Conservation (phyloP, 164 flowering plant genomes). For the Sextonia rubra region DNA sequence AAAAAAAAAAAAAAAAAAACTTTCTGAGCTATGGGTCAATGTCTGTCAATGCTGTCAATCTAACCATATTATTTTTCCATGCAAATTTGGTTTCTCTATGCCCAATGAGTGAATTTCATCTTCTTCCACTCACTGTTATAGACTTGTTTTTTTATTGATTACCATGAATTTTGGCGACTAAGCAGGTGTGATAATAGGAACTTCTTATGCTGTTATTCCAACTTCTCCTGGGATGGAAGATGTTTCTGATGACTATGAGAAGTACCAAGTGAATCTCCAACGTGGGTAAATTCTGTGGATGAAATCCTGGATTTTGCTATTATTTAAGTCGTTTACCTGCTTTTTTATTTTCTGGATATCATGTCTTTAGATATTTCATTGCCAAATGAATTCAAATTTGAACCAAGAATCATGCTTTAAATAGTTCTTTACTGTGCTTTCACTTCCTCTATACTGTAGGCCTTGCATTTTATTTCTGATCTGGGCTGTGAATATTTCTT, state of each 20-base stretch:
- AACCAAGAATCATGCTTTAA: too few species aligned
- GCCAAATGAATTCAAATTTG: not conserved
- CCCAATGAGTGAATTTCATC: not conserved
- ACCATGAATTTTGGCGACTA: conserved; percentile 4
- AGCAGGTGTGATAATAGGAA: conserved; percentile 60
- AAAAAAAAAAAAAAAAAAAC: too few species aligned
- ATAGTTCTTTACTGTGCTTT: not conserved
- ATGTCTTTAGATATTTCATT: not conserved
- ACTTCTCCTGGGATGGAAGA: conserved; percentile 42
- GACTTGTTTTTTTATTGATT: not conserved
- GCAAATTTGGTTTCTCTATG: not conserved
- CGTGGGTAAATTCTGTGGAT: conserved; percentile 21
- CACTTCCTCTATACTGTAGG: not conserved
- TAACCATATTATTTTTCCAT: not conserved
- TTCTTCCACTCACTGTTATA: not conserved
- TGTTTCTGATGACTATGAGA: conserved; percentile 39
- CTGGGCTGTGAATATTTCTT: not conserved
- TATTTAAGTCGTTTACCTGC: not conserved
- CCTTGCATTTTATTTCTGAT: not conserved
- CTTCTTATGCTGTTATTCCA: conserved; percentile 57
- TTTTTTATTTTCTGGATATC: not conserved
- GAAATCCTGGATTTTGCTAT: conserved; percentile 1
- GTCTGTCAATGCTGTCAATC: not conserved
- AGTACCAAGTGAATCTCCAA: conserved; percentile 48
- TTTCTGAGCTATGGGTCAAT: not conserved